Evolutionary conservation across 169 alveolate species (phyloP).

Genomic region (Eimeria maxima): DNA sequence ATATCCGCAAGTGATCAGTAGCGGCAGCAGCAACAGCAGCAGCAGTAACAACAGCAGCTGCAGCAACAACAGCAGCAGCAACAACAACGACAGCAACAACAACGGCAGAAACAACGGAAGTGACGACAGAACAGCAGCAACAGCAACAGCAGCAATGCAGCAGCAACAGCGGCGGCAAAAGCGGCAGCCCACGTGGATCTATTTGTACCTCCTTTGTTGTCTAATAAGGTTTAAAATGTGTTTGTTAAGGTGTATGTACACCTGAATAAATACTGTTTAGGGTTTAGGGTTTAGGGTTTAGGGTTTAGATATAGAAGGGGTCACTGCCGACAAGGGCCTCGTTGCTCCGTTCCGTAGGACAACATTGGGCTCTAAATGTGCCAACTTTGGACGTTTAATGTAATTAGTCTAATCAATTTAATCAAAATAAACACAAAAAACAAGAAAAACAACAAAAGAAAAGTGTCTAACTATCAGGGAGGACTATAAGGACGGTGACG

Average conservation of each 20-base stretch:
- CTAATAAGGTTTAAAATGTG: no score
- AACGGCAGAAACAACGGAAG: no score
- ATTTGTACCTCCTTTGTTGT: background rate
- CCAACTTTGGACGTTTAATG: no score
- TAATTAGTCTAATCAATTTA: no score
- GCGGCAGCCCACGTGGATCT: background rate
- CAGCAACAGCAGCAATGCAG: constrained; percentile 14
- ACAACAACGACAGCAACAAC: no score
- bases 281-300: background rate
- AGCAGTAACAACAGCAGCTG: background rate
- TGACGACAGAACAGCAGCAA: background rate
- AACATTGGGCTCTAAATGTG: no score
- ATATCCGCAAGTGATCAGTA: background rate
- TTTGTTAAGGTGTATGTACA: background rate
- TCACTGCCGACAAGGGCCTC: no score
- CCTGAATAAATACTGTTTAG: background rate
- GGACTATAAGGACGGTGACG: background rate
- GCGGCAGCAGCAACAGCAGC: constrained; percentile 20
- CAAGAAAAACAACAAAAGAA: no score
- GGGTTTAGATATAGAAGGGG: background rate
- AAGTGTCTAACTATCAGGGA: no score
- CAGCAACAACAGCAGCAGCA: background rate
- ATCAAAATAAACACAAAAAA: no score
- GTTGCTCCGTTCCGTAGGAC: no score
- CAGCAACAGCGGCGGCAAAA: background rate